Conservation (phyloP, 1,284 basidiomycete genomes). For the Sutorius eximius region DNA sequence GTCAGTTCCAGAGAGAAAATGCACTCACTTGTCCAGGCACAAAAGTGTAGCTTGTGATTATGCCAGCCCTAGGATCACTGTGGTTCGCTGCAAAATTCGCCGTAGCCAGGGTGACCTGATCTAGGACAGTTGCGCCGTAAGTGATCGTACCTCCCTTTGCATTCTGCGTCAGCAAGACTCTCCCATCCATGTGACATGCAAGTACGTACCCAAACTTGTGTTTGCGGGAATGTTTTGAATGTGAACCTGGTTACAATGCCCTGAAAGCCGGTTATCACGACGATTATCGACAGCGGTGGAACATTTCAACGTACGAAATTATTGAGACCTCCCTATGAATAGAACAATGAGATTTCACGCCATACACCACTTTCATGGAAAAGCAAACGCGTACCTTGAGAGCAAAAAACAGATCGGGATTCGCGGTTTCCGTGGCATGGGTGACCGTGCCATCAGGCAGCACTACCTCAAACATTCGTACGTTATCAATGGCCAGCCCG, state of each 20-base stretch:
- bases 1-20: background rate
- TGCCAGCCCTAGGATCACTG: constrained; percentile 53
- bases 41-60: constrained; percentile 46
- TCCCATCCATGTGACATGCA: background rate
- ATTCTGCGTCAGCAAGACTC: background rate
- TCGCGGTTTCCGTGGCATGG: constrained; percentile 37
- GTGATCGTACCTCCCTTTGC: constrained; percentile 54
- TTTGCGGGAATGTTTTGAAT: constrained; percentile 51
- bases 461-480: constrained; percentile 49
- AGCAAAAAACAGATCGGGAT: constrained; percentile 44
- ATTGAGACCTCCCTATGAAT: background rate
- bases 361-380: background rate
- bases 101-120: background rate
- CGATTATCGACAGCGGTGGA: background rate
- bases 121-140: constrained; percentile 32
- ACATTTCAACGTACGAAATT: background rate
- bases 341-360: background rate
- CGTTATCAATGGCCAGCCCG: constrained; percentile 52
- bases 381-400: constrained; percentile 38
- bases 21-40: constrained; percentile 13
- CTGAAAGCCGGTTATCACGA: constrained; percentile 29
- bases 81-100: constrained; percentile 37
- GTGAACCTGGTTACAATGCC: constrained; percentile 62
- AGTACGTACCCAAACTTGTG: constrained; percentile 53
- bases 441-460: constrained; percentile 45